These are phyloP conservation scores for Delonix regia DNA, from an alignment of 306 rosid species.

Conservation along the genomic window DNA sequence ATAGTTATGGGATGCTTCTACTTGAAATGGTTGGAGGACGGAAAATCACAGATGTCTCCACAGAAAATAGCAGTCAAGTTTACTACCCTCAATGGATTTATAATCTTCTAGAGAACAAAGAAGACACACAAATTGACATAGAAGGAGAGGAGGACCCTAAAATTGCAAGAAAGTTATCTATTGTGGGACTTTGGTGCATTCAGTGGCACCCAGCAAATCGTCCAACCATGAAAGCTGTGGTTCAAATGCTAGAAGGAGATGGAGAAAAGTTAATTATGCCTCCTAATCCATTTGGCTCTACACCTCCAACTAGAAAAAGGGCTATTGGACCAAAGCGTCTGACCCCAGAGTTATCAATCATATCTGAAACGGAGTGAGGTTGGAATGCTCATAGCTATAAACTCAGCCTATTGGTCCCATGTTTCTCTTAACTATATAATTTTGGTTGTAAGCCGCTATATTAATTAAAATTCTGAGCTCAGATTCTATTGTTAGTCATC, in stretches of 20 bases:
- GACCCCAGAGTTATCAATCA: background rate
- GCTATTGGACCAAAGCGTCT: background rate
- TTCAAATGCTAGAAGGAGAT: background rate
- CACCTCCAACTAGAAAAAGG: background rate
- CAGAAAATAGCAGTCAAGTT: constrained; percentile 3
- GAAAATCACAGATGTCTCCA: constrained; percentile 24
- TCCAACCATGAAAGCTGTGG: constrained; percentile 5
- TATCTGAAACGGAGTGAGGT: constrained; percentile 35
- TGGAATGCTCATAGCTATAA: no score
- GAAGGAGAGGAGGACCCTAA: background rate
- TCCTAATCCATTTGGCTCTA: constrained; percentile 42
- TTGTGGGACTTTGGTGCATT: background rate
- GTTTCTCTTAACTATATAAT: no score
- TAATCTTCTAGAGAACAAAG: constrained; percentile 31
- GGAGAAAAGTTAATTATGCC: constrained; percentile 15
- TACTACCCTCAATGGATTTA: constrained; percentile 41
- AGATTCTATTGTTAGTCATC: no score
- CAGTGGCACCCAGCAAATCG: background rate
- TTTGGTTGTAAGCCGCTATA: no score
- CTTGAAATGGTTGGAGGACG: constrained; percentile 4
- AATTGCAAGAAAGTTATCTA: background rate
- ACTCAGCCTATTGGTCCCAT: no score
- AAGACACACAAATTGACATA: constrained; percentile 19
- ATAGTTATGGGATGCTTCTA: background rate
- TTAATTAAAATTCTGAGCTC: no score